These are phyloP conservation scores for Ogataea hybrid DNA, from an alignment of 1,139 yeast species.

Conservation along the genomic window DNA sequence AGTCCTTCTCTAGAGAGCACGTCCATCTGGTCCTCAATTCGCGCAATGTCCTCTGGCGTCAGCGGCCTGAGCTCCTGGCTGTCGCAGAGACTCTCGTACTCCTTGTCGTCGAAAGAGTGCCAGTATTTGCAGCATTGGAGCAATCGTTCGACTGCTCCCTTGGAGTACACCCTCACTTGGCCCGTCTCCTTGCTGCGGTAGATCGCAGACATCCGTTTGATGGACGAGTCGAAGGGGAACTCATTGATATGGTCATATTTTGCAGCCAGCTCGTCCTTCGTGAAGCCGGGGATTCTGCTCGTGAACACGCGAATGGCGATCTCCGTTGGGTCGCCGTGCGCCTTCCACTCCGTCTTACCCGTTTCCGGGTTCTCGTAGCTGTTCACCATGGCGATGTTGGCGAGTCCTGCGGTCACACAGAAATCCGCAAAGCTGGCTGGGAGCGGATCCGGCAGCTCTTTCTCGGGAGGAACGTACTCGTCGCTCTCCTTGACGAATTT, in stretches of 20 bases:
- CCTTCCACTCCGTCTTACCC: not conserved
- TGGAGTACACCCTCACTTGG: not conserved
- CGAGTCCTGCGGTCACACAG: not conserved
- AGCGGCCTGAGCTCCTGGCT: not conserved
- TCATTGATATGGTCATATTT: not conserved
- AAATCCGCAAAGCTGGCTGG: not conserved
- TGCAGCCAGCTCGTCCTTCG: not conserved
- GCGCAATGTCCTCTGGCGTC: not conserved
- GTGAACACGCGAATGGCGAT: not conserved
- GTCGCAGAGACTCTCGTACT: not conserved
- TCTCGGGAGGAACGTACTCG: not conserved
- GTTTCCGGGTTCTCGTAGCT: not conserved
- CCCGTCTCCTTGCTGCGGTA: not conserved
- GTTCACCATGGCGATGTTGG: not conserved
- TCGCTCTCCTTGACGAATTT: not conserved
- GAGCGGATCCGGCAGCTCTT: not conserved
- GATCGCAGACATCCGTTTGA: not conserved
- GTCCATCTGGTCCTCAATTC: not conserved
- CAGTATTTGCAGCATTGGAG: not conserved
- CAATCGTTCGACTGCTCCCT: not conserved
- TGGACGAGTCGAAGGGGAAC: not conserved
- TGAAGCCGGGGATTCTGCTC: not conserved
- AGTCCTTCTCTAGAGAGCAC: not conserved
- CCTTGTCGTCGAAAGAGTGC: not conserved
- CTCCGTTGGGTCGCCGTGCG: not conserved